Evolutionary conservation across 257 asterid species (phyloP), one percentile per base, ranked within the genome.

Genomic region (Perilla frutescens): DNA sequence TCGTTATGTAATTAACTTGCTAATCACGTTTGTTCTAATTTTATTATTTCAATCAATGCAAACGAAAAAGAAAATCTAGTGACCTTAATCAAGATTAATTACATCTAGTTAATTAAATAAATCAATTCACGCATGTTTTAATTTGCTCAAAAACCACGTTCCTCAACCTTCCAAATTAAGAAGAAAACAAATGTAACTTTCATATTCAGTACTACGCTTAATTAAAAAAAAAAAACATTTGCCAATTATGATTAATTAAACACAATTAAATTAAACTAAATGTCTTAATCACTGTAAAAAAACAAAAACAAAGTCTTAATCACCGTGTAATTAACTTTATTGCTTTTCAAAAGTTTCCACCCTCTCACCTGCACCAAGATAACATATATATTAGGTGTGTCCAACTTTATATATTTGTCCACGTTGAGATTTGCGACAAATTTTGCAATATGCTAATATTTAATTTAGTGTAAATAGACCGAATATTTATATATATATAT

Each of bases 61-160:
- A 47, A 31, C 31, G 6, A 31, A 8, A 29, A 45, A 14, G 9
- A 34, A 2, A 34, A 34, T 58, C 3, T 15, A 12, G 6, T 45
- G 29, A 32, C 57, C 9, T 45, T n/a, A 31, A 49, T 55, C 8
- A 70, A 26, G 40, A 68, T 9, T 37, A 15, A 68, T 9, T 51
- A 9, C 26, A 68, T 31, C 3, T 15, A 6, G 2, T 57, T 41
- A 37, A 34, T 57, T 41, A 37, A 34, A 44, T 41, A 8, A 50
- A 63, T 63, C 20, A 63, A 43, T 43, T 29, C 1, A 34, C 72
- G 14, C 61, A 36, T 50, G 64, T 43, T 31, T 43, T n/a, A n/a
- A n/a, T n/a, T n/a, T 43, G 14, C 67, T 57, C 20, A 14, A 55
- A 57, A 43, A 70, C 29, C 75, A 70, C 67, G 66, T 56, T 59